Evolutionary conservation across 75 land plant genomes (phyloP).

Genomic region (Chamaecyparis obtusa): DNA sequence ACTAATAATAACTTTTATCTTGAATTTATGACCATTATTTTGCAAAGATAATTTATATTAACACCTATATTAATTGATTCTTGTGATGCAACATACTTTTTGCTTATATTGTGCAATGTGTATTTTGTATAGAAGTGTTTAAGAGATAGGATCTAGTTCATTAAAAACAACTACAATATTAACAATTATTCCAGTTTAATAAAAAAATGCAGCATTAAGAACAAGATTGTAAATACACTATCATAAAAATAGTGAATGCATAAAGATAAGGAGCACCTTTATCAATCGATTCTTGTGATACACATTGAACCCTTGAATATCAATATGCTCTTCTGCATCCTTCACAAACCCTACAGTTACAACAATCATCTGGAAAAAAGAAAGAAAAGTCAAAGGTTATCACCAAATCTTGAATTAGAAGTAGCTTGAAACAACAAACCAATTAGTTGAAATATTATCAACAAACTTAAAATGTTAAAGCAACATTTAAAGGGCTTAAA

Average conservation of each 20-base stretch:
- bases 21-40: neutral
- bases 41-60: neutral
- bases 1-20: neutral
- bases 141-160: neutral
- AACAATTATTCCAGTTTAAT: neutral
- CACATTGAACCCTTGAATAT: constrained; percentile 94
- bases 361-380: constrained; percentile 46
- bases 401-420: neutral
- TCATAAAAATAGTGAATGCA: neutral
- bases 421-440: neutral
- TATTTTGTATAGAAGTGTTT: neutral
- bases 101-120: no score
- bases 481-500: neutral
- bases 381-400: neutral
- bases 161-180: neutral
- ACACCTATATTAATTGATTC: constrained; percentile 88
- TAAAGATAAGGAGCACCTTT: constrained; percentile 44
- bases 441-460: neutral
- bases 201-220: neutral
- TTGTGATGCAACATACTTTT: constrained; percentile 64
- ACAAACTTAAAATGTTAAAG: neutral
- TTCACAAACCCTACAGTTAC: constrained; percentile 95
- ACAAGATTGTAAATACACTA: neutral
- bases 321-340: constrained; percentile 84
- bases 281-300: constrained; percentile 97